Evolutionary conservation across 1,139 yeast species (phyloP), one percentile per base, ranked within the genome.

Genomic region (Debaryomycetaceae sp.): DNA sequence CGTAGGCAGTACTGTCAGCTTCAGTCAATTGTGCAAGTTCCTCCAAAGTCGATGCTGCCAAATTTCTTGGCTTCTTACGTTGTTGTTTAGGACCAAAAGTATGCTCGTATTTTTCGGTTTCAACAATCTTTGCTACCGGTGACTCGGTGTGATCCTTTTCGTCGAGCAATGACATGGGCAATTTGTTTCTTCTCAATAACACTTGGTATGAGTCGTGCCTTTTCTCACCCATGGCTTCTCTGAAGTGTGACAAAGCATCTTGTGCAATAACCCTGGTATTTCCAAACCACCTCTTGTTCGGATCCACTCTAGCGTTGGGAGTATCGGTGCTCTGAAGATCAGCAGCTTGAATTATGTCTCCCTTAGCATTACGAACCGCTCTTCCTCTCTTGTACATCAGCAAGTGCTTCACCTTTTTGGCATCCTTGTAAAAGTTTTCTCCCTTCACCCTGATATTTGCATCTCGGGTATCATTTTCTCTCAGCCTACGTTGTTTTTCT

Each of bases 211-310:
- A 80, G 62, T 91, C 96, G 56, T 84, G 78, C 56, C 86, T 80
- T 58, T 86, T 87, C 51, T 87, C 96, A 42, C 95, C 95, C 74
- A 93, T 78, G 6, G 97, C 97, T 57, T 89, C 95, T 65, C 99
- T 79, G 70, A 93, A 93, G 69, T 93, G 98, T 37, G 87, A 75
- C 60, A 93, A 74, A 1, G 99, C 97, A 72, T 95, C 97, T 63
- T 93, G 99, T 2, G 97, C 93, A 60, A 93, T 93, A 39, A 93
- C 99, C 59, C 99, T 81, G 24, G 99, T 90, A 67, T 90, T 93
- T 43, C 97, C 97, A 62, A 93, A 95, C 99, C 99, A 93, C 59
- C 93, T 82, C 63, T 96, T 81, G 65, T 93, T 91, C 5, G 99
- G 99, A 61, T 89, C 97, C 39, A 93, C 95, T 53, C 99, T 77